A percentile compares a stretch with the other conserved stretches of the same genome.
These are phyloP conservation scores for Lizonia empirigonia DNA, from an alignment of 2,329 filamentous ascomycete genomes.

Conservation along the genomic window DNA sequence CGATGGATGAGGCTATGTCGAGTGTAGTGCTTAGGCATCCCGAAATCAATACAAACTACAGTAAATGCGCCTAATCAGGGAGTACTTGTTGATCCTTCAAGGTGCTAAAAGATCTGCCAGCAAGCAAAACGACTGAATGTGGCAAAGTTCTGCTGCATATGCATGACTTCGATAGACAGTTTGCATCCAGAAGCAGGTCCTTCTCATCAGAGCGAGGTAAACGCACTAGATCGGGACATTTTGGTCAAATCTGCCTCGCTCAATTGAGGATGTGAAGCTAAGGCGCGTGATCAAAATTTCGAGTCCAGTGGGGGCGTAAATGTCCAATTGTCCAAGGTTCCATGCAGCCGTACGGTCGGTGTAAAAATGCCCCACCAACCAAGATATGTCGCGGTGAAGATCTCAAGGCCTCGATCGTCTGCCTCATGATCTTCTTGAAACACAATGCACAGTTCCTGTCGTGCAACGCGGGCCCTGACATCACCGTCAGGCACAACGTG, in stretches of 20 bases:
- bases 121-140: neutral
- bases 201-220: neutral
- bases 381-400: neutral
- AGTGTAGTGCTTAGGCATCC: slow-evolving; percentile 4
- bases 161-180: slow-evolving; percentile 4
- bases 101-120: neutral
- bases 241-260: neutral
- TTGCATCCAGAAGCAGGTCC: neutral
- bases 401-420: neutral
- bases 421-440: neutral
- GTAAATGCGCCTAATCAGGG: neutral
- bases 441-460: neutral
- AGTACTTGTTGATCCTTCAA: neutral
- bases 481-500: slow-evolving; percentile 6
- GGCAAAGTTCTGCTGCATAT: neutral
- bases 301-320: neutral
- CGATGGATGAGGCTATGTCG: slow-evolving; percentile 1
- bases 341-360: neutral
- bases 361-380: neutral
- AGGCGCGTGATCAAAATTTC: neutral
- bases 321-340: neutral
- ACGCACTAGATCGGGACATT: neutral
- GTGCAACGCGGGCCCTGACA: neutral
- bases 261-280: too few species aligned
- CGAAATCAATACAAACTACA: slow-evolving; percentile 3